Evolutionary conservation across 345 rosid genomes (phyloP), one percentile per base, ranked within the genome.

Genomic region (Salix udensis): DNA sequence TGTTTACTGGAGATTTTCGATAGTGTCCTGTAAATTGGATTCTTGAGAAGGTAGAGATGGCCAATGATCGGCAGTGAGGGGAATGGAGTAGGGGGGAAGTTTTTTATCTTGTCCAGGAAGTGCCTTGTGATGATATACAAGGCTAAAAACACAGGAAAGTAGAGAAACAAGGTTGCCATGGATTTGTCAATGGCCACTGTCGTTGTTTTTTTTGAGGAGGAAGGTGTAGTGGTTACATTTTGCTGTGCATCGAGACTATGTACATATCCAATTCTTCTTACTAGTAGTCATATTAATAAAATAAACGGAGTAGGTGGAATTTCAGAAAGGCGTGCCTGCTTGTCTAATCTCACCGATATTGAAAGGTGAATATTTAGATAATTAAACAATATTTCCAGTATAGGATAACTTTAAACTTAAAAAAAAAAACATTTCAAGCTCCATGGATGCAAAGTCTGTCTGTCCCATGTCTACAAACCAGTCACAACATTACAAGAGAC

Each of bases 41-140:
- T 61, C 24, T 74, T 80, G 65, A 76, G 23, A 68, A 85, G 86
- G 81, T 83, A 77, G 42, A 85, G 84, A 77, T 85, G 86, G 74
- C 84, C 84, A 1, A 83, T 65, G 64, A 85, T 31, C 6, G 86
- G 84, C 4, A 80, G 79, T 21, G 76, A 13, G 10, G 67, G 70
- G 66, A 71, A 70, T 10, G 85, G 85, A 44, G 79, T 70, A 6
- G 80, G 86, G n/a, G 86, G 84, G 28, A 81, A 70, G 31, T 52
- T 70, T 12, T 30, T 40, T 9, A 21, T 24, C 21, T 28, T 64
- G 53, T 31, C 18, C 1, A 70, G 74, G 26, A 74, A 46, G 21
- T 79, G 70, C 28, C 66, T 72, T 16, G 75, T 74, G 8, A 79
- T 52, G 36, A 69, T 36, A 55, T 37, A 82, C 2, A 73, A 13